phyloP scores from a whole-genome alignment of 345 rosid species.

The Passiflora organensis region DNA sequence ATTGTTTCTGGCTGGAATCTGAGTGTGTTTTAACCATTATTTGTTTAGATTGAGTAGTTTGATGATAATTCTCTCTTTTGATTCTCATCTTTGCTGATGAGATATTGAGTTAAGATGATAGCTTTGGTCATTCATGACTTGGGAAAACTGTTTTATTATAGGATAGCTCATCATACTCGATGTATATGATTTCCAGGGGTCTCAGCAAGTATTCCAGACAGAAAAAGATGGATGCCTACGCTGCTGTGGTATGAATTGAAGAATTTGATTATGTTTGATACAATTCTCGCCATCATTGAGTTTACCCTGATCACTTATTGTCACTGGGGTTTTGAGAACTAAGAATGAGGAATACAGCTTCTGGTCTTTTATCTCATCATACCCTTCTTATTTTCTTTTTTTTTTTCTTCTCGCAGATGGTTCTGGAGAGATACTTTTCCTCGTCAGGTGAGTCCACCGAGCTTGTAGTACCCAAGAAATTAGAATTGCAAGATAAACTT shows the following conservation, averaged over 20 bases:
- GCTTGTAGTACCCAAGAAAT: constrained; percentile 67
- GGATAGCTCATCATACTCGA: background rate
- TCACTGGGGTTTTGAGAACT: background rate
- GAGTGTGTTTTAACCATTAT: background rate
- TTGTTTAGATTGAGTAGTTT: background rate
- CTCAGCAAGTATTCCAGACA: constrained; percentile 52
- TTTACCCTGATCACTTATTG: background rate
- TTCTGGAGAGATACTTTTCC: constrained; percentile 76
- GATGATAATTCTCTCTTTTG: too few relatives aligned
- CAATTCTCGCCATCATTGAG: background rate
- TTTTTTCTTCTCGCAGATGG: constrained; percentile 46
- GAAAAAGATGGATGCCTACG: constrained; percentile 60
- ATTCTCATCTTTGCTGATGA: background rate
- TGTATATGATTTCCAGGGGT: constrained; percentile 47
- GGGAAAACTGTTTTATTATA: background rate
- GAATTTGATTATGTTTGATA: background rate
- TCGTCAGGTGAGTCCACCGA: constrained; percentile 51
- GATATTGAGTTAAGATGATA: background rate
- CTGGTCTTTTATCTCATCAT: too few relatives aligned
- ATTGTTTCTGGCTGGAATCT: background rate
- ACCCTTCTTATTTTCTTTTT: background rate
- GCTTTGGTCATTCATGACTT: background rate
- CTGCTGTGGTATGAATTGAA: constrained; percentile 59
- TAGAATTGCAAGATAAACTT: constrained; percentile 67
- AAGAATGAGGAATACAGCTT: too few relatives aligned